phyloP scores from a whole-genome alignment of 768 basidiomycete genomes.

The Boletus reticulatus region DNA sequence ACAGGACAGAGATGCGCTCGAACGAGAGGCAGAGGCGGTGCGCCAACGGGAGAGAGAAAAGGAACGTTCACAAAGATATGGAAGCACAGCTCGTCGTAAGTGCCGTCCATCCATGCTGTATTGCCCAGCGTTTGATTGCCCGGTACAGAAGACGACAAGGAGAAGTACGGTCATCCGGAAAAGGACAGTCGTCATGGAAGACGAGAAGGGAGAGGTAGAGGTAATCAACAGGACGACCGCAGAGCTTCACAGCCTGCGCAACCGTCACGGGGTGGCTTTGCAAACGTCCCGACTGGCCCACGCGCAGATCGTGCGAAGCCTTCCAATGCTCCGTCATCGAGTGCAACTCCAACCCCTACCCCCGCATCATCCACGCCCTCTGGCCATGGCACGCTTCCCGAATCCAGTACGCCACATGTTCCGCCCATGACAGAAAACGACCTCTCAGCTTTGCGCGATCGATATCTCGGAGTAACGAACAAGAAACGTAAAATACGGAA shows the following conservation, averaged over 20 bases:
- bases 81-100: slow-evolving; percentile 36
- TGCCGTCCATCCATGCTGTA: neutral
- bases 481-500: slow-evolving; percentile 94
- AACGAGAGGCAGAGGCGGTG: slow-evolving; percentile 70
- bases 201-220: slow-evolving; percentile 41
- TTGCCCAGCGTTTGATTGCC: slow-evolving; percentile 4
- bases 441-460: slow-evolving; percentile 78
- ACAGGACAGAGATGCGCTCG: slow-evolving; percentile 67
- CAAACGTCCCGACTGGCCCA: slow-evolving; percentile 81
- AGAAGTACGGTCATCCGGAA: slow-evolving; percentile 50
- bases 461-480: slow-evolving; percentile 92
- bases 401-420: slow-evolving; percentile 40
- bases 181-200: slow-evolving; percentile 43
- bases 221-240: slow-evolving; percentile 36
- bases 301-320: slow-evolving; percentile 66
- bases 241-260: slow-evolving; percentile 31
- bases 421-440: slow-evolving; percentile 81
- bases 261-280: slow-evolving; percentile 46
- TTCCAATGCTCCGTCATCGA: slow-evolving; percentile 30
- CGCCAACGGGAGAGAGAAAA: slow-evolving; percentile 48
- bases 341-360: slow-evolving; percentile 48
- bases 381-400: slow-evolving; percentile 29
- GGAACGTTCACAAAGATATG: slow-evolving; percentile 37
- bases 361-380: slow-evolving; percentile 46
- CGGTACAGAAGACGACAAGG: slow-evolving; percentile 45